Conservation (phyloP, 345 rosid species). For the Rhizophora apiculata region DNA sequence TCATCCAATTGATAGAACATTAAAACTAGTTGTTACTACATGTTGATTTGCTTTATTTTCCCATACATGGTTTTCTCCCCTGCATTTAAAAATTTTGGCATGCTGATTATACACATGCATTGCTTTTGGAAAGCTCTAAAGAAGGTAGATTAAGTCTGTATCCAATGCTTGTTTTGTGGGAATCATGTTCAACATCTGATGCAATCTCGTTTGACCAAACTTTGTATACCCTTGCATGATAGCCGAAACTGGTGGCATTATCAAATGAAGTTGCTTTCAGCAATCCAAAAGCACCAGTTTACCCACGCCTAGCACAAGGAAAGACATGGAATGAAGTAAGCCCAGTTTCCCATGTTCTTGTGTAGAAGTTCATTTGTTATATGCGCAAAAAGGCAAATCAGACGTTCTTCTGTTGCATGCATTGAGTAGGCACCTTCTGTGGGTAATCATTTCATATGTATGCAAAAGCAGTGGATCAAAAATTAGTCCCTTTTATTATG, state of each 20-base stretch:
- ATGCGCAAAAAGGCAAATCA: conserved; percentile 1
- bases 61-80: neutral
- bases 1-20: neutral
- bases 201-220: too few relatives aligned
- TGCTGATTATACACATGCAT: too few relatives aligned
- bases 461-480: neutral
- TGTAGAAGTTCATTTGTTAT: neutral
- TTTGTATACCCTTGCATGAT: too few relatives aligned
- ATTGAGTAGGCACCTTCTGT: neutral
- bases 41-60: neutral
- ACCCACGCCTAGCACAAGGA: conserved; percentile 70
- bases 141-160: too few relatives aligned
- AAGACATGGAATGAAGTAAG: conserved; percentile 71
- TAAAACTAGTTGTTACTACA: neutral
- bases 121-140: too few relatives aligned
- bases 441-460: neutral
- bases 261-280: conserved; percentile 52
- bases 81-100: neutral
- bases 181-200: too few relatives aligned
- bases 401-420: neutral
- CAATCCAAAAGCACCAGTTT: conserved; percentile 67
- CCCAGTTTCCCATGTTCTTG: neutral
- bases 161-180: neutral
- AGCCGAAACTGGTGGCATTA: conserved; percentile 70
- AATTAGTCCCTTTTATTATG: neutral